Evolutionary conservation across 2,329 filamentous ascomycete genomes (phyloP), one percentile per base, ranked within the genome.

Genomic region (Arthrobotrys pseudoclavata): DNA sequence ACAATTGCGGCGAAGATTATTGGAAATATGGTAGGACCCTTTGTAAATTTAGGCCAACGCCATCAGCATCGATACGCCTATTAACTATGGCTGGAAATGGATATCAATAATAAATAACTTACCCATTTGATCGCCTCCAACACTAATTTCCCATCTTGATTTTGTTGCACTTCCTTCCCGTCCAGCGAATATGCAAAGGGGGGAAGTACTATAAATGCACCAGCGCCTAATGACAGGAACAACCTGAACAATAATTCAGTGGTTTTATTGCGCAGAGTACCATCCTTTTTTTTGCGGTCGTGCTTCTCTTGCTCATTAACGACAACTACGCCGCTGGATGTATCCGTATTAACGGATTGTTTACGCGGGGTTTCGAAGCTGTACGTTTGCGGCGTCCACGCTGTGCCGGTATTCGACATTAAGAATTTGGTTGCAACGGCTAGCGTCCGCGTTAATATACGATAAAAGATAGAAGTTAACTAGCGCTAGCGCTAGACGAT

Each of bases 11-110:
- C 57, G 18, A 62, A 62, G 37, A 62, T 20, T 2, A 62, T 47
- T 31, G 57, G 57, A n/a, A 62, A 62, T 15, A 62, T 6, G 4
- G 57, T 62, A 9, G 57, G 57, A 2, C 57, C 57, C 57, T 62
- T 20, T 42, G n/a, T n/a, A n/a, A 61, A 26, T 3, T 5, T 4
- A 26, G 37, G 12, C 4, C 12, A 15, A 37, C 18, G 20, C 26
- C 52, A 37, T 57, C 12, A 57, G 52, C 26, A 34, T 34, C 52
- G 20, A 55, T 55, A 15, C 1, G 18, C 18, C 10, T 37, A 34
- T 57, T 3, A 22, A n/a, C 13, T 13, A 20, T 50, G 3, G 12
- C 6, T 2, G 26, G 22, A 26, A 13, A 40, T 15, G 37, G 37
- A 40, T 2, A 15, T 40, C 2, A n/a, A 40, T 9, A 40, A 40